Evolutionary conservation across 1,284 basidiomycete genomes (phyloP).

Genomic region (Leccinum subrobustum): DNA sequence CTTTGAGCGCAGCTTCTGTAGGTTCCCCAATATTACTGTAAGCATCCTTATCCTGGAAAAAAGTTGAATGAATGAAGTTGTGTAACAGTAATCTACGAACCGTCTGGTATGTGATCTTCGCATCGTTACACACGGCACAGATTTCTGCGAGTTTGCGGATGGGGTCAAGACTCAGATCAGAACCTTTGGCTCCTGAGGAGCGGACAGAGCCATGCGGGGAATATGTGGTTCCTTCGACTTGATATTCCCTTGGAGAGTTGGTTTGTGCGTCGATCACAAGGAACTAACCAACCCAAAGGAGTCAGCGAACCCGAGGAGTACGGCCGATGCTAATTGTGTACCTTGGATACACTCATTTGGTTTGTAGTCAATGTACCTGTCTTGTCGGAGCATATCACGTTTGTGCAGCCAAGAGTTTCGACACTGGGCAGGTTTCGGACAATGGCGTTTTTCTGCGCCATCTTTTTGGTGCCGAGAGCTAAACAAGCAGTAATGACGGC

Average conservation of each 20-base stretch:
- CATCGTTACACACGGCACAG: conserved; percentile 88
- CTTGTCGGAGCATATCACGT: conserved; percentile 97
- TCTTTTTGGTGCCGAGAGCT: conserved; percentile 94
- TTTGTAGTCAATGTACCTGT: conserved; percentile 95
- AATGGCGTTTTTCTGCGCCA: conserved; percentile 97
- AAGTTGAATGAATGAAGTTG: conserved; percentile 11
- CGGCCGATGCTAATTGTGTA: conserved; percentile 35
- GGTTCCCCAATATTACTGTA: conserved; percentile 94
- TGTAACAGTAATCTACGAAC: conserved; percentile 43
- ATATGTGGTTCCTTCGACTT: conserved; percentile 88
- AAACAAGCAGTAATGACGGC: conserved; percentile 97
- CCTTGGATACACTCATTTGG: conserved; percentile 92
- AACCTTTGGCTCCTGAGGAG: conserved; percentile 59
- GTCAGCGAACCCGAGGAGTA: conserved; percentile 7
- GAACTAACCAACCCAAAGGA: conserved; percentile 50
- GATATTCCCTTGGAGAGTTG: conserved; percentile 63
- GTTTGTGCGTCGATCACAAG: conserved; percentile 61
- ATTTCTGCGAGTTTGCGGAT: conserved; percentile 87
- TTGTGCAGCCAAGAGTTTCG: conserved; percentile 94
- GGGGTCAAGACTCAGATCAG: conserved; percentile 67
- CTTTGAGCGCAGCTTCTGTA: conserved; percentile 93
- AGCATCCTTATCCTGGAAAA: conserved; percentile 65
- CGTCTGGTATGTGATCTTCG: conserved; percentile 82
- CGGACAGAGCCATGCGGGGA: conserved; percentile 77
- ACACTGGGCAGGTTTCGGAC: conserved; percentile 95